A percentile compares a stretch with the other conserved stretches of the same genome.
These are phyloP conservation scores for Penicillium glabrum DNA, from an alignment of 2,329 filamentous ascomycete species.

Conservation along the genomic window DNA sequence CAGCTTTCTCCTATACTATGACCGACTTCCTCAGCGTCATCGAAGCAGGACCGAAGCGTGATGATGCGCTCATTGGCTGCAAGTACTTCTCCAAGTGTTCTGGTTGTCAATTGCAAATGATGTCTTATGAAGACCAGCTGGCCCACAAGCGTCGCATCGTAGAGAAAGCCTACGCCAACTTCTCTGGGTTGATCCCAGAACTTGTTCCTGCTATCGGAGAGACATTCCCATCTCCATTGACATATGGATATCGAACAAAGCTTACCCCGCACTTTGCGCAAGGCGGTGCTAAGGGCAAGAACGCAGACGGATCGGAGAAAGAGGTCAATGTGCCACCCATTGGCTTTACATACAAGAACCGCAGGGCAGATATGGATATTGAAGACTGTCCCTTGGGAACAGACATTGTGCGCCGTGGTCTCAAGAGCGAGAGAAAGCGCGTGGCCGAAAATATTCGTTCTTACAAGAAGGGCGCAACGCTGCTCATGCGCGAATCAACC, in stretches of 20 bases:
- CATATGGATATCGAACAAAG: conserved; percentile 95
- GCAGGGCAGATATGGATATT: conserved; percentile 79
- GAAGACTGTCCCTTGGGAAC: conserved; percentile 97
- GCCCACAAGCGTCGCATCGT: conserved; percentile 80
- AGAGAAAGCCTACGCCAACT: conserved; percentile 88
- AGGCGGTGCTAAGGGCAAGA: conserved; percentile 51
- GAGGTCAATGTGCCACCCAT: conserved; percentile 73
- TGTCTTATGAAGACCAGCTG: conserved; percentile 84
- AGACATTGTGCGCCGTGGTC: conserved; percentile 74
- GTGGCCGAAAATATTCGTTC: conserved; percentile 68
- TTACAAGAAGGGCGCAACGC: conserved; percentile 80
- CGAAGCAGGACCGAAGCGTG: conserved; percentile 70
- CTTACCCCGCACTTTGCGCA: conserved; percentile 95
- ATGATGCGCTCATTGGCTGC: conserved; percentile 75
- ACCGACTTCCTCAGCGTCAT: conserved; percentile 81
- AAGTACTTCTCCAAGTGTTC: conserved; percentile 84
- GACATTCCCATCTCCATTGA: conserved; percentile 84
- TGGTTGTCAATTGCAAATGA: conserved; percentile 97
- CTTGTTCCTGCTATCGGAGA: conserved; percentile 74
- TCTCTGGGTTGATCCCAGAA: conserved; percentile 76
- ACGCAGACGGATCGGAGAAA: conserved; percentile 50
- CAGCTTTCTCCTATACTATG: conserved; percentile 65
- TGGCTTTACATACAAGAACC: conserved; percentile 88
- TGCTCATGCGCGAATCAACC: conserved; percentile 86
- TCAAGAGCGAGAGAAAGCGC: conserved; percentile 74